Percentiles rank a stretch among this genome's conserved stretches.
Evolutionary conservation across 176 grass and related monocot species (phyloP).

Genomic region (Oryza glaberrima): DNA sequence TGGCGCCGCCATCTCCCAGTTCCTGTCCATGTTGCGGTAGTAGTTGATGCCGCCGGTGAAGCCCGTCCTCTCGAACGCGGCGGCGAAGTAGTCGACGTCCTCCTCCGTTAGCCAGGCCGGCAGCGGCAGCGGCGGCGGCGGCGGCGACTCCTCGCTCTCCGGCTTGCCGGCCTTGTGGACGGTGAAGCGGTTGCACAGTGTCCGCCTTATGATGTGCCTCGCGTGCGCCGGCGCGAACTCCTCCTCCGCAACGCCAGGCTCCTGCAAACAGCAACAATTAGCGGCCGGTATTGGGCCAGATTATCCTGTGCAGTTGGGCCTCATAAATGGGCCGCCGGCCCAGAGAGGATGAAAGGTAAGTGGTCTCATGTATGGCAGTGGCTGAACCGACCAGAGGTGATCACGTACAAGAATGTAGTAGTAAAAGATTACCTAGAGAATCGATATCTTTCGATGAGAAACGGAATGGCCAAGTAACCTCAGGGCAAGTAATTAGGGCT

Average conservation of each 20-base stretch:
- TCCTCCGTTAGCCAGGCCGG: slow-evolving; percentile 41
- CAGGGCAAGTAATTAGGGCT: neutral
- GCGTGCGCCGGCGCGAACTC: slow-evolving; percentile 35
- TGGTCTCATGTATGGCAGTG: neutral
- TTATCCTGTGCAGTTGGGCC: neutral
- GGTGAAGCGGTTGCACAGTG: slow-evolving; percentile 36
- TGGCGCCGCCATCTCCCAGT: slow-evolving; percentile 57
- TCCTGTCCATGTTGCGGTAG: slow-evolving; percentile 68
- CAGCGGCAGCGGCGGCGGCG: slow-evolving; percentile 18
- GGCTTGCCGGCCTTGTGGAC: neutral
- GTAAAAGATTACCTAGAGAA: neutral
- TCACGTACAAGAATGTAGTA: neutral
- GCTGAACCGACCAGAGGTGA: neutral
- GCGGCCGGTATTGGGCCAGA: too few species aligned
- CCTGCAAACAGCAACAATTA: slow-evolving; percentile 4
- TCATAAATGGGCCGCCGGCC: neutral
- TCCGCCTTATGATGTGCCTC: slow-evolving; percentile 1
- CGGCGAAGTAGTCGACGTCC: slow-evolving; percentile 47
- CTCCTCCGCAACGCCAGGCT: slow-evolving; percentile 49
- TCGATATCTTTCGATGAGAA: neutral
- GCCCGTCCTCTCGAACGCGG: slow-evolving; percentile 51
- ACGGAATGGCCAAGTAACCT: neutral
- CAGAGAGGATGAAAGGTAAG: neutral
- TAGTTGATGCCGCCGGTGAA: slow-evolving; percentile 56
- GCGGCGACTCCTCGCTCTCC: neutral